phyloP scores from a whole-genome alignment of 164 flowering plant species.

The Berberis vulgaris region DNA sequence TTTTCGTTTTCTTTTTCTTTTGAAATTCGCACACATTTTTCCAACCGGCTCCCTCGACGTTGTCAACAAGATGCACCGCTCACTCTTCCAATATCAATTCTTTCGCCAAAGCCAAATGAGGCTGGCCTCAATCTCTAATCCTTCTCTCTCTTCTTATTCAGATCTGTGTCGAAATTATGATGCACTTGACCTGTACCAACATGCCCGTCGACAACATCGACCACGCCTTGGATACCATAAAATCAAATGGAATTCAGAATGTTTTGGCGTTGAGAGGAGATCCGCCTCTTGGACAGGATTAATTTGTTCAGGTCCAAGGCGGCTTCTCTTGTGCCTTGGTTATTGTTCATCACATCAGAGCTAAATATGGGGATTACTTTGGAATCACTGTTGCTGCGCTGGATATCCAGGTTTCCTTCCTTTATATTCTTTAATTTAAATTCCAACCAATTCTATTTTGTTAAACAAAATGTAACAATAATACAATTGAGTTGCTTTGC shows the following conservation, averaged over 20 bases:
- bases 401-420: conserved; percentile 73
- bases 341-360: conserved; percentile 66
- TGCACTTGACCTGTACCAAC: conserved; percentile 98
- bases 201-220: conserved; percentile 96
- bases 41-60: conserved; percentile 53
- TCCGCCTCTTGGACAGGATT: conserved; percentile 98
- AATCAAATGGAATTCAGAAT: conserved; percentile 80
- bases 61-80: conserved; percentile 75
- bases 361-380: conserved; percentile 78
- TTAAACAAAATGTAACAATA: not conserved
- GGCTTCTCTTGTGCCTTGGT: conserved; percentile 96
- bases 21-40: too few relatives aligned
- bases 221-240: conserved; percentile 69
- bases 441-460: not conserved
- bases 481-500: not conserved
- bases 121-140: too few relatives aligned
- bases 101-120: not conserved
- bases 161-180: conserved; percentile 93
- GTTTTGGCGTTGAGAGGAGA: conserved; percentile 94
- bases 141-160: not conserved
- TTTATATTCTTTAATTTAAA: too few relatives aligned
- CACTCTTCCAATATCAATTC: not conserved
- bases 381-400: conserved; percentile 78
- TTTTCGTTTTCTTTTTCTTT: too few relatives aligned
- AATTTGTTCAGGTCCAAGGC: conserved; percentile 80